Conservation (phyloP, 23 red algal species). For the Pyropia haitanensis region DNA sequence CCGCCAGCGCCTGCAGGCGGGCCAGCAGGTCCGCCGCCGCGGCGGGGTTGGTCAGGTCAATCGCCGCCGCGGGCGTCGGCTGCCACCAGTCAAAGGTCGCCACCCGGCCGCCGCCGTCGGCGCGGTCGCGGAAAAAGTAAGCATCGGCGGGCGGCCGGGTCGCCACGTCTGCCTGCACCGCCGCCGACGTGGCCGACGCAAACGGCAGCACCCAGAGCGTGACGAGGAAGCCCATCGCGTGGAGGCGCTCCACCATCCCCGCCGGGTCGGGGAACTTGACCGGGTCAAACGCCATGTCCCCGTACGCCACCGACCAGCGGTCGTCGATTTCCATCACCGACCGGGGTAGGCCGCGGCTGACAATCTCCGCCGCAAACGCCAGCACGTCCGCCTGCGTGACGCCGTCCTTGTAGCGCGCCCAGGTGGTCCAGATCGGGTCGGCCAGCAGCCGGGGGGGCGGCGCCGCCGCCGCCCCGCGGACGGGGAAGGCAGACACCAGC, state of each 20-base stretch:
- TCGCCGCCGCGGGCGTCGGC: conserved; percentile 53
- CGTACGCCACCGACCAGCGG: conserved; percentile 73
- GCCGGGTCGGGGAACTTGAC: conserved; percentile 80
- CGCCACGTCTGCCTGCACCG: conserved; percentile 4
- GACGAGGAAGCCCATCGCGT: conserved; percentile 73
- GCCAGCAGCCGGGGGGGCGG: conserved; percentile 26
- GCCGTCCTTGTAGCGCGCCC: conserved; percentile 74
- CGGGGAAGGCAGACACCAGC: background rate
- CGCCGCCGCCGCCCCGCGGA: background rate
- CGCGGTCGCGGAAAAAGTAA: conserved; percentile 40
- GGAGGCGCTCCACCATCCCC: conserved; percentile 62
- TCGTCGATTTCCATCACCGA: conserved; percentile 89
- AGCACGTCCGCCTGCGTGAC: conserved; percentile 68
- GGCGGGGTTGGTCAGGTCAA: conserved; percentile 57
- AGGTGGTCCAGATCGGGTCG: conserved; percentile 85
- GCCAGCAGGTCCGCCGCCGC: conserved; percentile 48
- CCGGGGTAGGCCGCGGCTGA: conserved; percentile 28
- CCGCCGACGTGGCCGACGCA: conserved; percentile 42
- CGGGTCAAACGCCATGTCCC: conserved; percentile 68
- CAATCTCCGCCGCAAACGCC: conserved; percentile 65
- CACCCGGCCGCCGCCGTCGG: conserved; percentile 8
- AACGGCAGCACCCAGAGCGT: conserved; percentile 90
- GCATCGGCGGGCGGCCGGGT: conserved; percentile 5
- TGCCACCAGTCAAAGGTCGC: conserved; percentile 78
- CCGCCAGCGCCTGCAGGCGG: conserved; percentile 38